A percentile compares a stretch with the other conserved stretches of the same genome.
These are phyloP conservation scores for Mycena belliarum DNA, from an alignment of 768 basidiomycete genomes.

Conservation along the genomic window DNA sequence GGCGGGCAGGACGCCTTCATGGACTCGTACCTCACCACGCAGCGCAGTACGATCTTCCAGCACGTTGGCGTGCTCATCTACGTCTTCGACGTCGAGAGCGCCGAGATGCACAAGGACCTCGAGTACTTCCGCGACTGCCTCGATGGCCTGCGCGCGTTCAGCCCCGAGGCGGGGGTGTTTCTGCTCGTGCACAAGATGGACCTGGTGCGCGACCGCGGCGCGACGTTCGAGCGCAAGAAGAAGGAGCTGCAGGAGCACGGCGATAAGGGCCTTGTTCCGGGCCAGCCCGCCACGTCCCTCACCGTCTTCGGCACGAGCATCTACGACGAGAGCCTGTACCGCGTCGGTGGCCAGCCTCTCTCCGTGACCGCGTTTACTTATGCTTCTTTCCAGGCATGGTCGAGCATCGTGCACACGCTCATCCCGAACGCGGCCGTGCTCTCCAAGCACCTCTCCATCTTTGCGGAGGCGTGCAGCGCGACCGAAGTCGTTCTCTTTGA, in stretches of 20 bases:
- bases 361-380: not conserved
- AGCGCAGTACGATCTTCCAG: slow-evolving; percentile 92
- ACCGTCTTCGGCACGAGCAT: slow-evolving; percentile 93
- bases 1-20: slow-evolving; percentile 98
- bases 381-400: slow-evolving; percentile 78
- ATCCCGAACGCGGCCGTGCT: slow-evolving; percentile 94
- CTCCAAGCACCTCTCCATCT: slow-evolving; percentile 80
- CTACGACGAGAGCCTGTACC: slow-evolving; percentile 96
- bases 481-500: slow-evolving; percentile 96
- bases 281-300: slow-evolving; percentile 33
- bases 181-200: slow-evolving; percentile 98
- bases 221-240: slow-evolving; percentile 68
- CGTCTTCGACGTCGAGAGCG: slow-evolving; percentile 93
- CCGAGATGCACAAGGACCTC: slow-evolving; percentile 82
- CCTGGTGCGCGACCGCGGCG: slow-evolving; percentile 64
- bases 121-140: slow-evolving; percentile 93
- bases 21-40: slow-evolving; percentile 92
- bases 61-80: slow-evolving; percentile 98
- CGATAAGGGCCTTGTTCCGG: slow-evolving; percentile 37
- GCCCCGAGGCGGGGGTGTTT: slow-evolving; percentile 84
- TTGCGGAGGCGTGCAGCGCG: slow-evolving; percentile 85
- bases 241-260: slow-evolving; percentile 73
- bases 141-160: slow-evolving; percentile 74
- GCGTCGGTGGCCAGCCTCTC: slow-evolving; percentile 49
- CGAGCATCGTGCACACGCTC: slow-evolving; percentile 92